phyloP scores from a whole-genome alignment of 352 stramenopile genomes.

The Phytophthora foliorum region DNA sequence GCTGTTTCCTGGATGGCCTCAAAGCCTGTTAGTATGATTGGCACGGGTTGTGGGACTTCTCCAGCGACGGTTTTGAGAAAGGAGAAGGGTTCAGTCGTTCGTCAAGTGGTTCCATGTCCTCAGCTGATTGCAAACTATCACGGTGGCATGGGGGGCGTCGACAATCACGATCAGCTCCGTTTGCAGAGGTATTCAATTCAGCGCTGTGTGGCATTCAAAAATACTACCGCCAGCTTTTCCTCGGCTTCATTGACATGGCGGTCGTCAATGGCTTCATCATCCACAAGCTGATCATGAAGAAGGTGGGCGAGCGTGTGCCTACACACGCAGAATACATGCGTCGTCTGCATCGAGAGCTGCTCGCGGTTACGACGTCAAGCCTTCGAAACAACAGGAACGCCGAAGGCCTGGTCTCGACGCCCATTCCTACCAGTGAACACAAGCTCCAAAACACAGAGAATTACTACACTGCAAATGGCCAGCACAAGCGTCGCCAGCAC shows the following conservation, averaged over 20 bases:
- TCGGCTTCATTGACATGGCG: constrained; percentile 35
- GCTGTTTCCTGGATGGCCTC: constrained; percentile 2
- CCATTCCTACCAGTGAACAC: not conserved
- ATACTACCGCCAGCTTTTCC: constrained; percentile 39
- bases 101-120: not conserved
- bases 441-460: not conserved
- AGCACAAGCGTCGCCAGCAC: constrained; percentile 9
- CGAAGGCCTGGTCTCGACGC: constrained; percentile 2
- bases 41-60: not conserved
- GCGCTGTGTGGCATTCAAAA: not conserved
- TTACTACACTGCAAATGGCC: too few relatives aligned
- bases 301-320: not conserved
- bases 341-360: constrained; percentile 3
- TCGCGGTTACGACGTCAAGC: not conserved
- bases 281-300: constrained; percentile 9
- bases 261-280: constrained; percentile 26
- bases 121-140: constrained; percentile 7
- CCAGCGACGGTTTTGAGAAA: not conserved
- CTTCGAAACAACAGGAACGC: constrained; percentile 9
- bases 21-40: constrained; percentile 18
- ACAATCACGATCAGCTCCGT: constrained; percentile 33
- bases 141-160: constrained; percentile 21
- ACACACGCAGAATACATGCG: constrained; percentile 13
- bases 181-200: constrained; percentile 35
- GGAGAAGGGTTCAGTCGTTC: constrained; percentile 1